Evolutionary conservation across 2,329 filamentous ascomycete species (phyloP).

Genomic region (Pezicula neosporulosa): DNA sequence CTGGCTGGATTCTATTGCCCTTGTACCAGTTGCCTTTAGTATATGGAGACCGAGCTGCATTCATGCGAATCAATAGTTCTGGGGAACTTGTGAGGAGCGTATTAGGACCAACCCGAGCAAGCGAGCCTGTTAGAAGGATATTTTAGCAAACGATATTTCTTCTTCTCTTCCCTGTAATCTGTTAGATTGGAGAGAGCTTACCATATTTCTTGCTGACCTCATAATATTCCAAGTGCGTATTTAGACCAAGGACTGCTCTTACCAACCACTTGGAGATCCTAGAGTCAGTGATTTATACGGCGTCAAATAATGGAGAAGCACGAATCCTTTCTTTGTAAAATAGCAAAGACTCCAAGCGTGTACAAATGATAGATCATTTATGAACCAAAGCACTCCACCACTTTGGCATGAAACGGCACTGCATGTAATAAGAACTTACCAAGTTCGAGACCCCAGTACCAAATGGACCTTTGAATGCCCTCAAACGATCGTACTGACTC

Average conservation of each 20-base stretch:
- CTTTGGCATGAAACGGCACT: not conserved
- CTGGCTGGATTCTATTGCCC: conserved; percentile 1
- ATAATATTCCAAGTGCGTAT: conserved; percentile 1
- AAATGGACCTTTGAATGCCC: conserved; percentile 5
- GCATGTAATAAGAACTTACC: not conserved
- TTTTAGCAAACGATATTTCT: not conserved
- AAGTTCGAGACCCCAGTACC: conserved; percentile 1
- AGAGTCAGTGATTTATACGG: too few species aligned
- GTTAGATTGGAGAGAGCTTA: not conserved
- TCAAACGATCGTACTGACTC: conserved; percentile 1
- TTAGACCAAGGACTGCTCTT: not conserved
- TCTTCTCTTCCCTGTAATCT: not conserved
- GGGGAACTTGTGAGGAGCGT: conserved; percentile 18
- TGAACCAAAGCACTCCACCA: too few species aligned
- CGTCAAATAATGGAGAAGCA: too few species aligned
- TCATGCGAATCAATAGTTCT: conserved; percentile 17
- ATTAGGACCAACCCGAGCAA: conserved; percentile 23
- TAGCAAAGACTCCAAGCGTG: too few species aligned
- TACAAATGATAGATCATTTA: too few species aligned
- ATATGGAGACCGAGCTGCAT: conserved; percentile 18
- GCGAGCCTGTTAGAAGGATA: conserved; percentile 6
- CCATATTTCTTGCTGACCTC: conserved; percentile 2
- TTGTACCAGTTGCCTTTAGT: conserved; percentile 14
- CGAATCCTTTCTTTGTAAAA: too few species aligned
- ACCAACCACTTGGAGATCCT: not conserved